Percentiles rank a stretch among this genome's conserved stretches.
Conservation (phyloP, 208 protist species). For the Leishmania arabica region DNA sequence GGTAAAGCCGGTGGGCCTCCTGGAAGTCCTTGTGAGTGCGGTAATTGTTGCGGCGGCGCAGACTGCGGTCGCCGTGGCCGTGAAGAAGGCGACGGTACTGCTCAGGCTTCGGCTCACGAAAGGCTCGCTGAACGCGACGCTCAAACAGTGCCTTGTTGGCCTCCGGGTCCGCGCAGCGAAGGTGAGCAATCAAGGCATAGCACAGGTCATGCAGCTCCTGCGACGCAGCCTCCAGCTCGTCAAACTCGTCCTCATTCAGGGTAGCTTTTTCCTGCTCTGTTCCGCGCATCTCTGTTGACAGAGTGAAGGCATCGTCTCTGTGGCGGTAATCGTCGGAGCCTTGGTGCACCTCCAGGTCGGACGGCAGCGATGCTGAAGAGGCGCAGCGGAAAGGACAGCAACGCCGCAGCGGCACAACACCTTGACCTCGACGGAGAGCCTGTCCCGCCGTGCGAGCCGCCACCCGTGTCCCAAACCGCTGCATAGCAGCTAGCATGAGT, state of each 20-base stretch:
- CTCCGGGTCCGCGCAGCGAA: conserved; percentile 71
- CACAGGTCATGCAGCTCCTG: conserved; percentile 91
- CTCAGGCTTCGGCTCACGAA: conserved; percentile 84
- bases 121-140: conserved; percentile 56
- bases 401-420: not conserved
- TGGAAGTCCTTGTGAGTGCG: conserved; percentile 54
- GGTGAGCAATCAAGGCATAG: conserved; percentile 79
- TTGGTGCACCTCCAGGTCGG: not conserved
- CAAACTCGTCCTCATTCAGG: conserved; percentile 68
- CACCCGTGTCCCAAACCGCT: not conserved
- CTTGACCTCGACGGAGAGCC: not conserved
- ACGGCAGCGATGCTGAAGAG: not conserved
- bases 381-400: not conserved
- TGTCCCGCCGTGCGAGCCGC: not conserved
- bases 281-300: conserved; percentile 2
- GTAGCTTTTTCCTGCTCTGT: conserved; percentile 24
- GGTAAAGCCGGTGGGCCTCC: conserved; percentile 65
- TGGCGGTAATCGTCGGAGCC: not conserved
- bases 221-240: conserved; percentile 89
- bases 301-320: not conserved
- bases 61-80: conserved; percentile 47
- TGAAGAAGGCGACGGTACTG: conserved; percentile 72
- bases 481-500: not conserved
- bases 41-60: conserved; percentile 65
- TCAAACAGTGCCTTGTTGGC: conserved; percentile 63